Percentiles rank a stretch among this genome's conserved stretches.
These are phyloP conservation scores for Chrysosporium queenslandicum DNA, from an alignment of 2,329 filamentous ascomycete species.

Conservation along the genomic window DNA sequence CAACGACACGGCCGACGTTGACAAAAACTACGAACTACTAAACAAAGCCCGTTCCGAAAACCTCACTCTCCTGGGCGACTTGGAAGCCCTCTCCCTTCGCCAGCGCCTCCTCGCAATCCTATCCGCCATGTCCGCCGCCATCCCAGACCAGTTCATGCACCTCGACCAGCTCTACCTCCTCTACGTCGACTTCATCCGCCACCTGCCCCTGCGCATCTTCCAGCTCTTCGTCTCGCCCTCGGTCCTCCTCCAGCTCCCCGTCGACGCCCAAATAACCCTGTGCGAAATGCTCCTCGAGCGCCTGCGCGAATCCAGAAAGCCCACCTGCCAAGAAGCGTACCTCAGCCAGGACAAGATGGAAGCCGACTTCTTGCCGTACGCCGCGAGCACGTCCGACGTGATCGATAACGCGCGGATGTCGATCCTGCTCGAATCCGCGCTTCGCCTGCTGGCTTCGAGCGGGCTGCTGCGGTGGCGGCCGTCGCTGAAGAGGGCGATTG, in stretches of 20 bases:
- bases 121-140: slow-evolving; percentile 28
- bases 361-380: slow-evolving; percentile 54
- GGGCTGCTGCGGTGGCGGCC: slow-evolving; percentile 28
- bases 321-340: slow-evolving; percentile 31
- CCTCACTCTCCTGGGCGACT: slow-evolving; percentile 29
- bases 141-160: slow-evolving; percentile 29
- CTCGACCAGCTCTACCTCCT: slow-evolving; percentile 35
- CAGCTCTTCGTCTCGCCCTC: slow-evolving; percentile 38
- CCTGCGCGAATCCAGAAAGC: slow-evolving; percentile 38
- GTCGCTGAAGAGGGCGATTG: slow-evolving; percentile 38
- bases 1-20: slow-evolving; percentile 7
- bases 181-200: slow-evolving; percentile 40
- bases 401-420: slow-evolving; percentile 66
- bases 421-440: slow-evolving; percentile 55
- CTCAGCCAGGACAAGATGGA: slow-evolving; percentile 45
- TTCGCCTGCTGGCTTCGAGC: slow-evolving; percentile 43
- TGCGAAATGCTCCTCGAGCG: slow-evolving; percentile 44
- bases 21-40: slow-evolving; percentile 12
- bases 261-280: slow-evolving; percentile 41
- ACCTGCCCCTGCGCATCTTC: slow-evolving; percentile 38
- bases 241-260: slow-evolving; percentile 33
- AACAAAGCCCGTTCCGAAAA: slow-evolving; percentile 19
- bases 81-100: slow-evolving; percentile 34
- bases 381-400: slow-evolving; percentile 50
- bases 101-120: slow-evolving; percentile 39